Conservation (phyloP, 2,329 filamentous ascomycete genomes). For the Calonectria pseudoturangicola region DNA sequence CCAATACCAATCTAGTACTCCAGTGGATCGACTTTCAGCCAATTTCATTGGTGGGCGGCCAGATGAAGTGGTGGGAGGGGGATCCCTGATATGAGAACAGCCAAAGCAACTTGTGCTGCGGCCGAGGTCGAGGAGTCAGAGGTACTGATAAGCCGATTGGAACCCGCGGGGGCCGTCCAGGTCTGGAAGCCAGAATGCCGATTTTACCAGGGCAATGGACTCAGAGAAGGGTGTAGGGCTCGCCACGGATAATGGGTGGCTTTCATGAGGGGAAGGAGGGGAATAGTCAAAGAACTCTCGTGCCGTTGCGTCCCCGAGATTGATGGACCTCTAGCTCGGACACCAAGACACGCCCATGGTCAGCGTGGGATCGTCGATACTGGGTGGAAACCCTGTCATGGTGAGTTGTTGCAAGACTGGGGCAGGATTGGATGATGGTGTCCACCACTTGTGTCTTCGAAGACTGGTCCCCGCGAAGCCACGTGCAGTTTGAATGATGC, state of each 20-base stretch:
- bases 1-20: conserved; percentile 40
- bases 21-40: conserved; percentile 34
- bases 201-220: not conserved
- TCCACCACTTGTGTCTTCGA: not conserved
- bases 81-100: conserved; percentile 31
- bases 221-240: not conserved
- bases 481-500: conserved; percentile 5
- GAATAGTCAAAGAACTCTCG: conserved; percentile 15
- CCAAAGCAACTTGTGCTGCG: conserved; percentile 22
- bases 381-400: conserved; percentile 2
- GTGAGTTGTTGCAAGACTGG: conserved; percentile 14
- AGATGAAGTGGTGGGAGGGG: conserved; percentile 29
- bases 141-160: conserved; percentile 44
- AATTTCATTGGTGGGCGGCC: conserved; percentile 42
- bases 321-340: not conserved
- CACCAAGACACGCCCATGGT: conserved; percentile 27
- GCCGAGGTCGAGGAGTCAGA: conserved; percentile 32
- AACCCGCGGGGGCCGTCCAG: conserved; percentile 36
- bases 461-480: not conserved
- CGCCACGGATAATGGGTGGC: conserved; percentile 12
- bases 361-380: conserved; percentile 32
- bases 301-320: not conserved
- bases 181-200: conserved; percentile 16
- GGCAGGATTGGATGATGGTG: conserved; percentile 1
- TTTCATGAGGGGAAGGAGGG: conserved; percentile 22